A percentile compares a stretch with the other conserved stretches of the same genome.
Evolutionary conservation across 306 rosid species (phyloP).

Genomic region (Carpinus viminea): DNA sequence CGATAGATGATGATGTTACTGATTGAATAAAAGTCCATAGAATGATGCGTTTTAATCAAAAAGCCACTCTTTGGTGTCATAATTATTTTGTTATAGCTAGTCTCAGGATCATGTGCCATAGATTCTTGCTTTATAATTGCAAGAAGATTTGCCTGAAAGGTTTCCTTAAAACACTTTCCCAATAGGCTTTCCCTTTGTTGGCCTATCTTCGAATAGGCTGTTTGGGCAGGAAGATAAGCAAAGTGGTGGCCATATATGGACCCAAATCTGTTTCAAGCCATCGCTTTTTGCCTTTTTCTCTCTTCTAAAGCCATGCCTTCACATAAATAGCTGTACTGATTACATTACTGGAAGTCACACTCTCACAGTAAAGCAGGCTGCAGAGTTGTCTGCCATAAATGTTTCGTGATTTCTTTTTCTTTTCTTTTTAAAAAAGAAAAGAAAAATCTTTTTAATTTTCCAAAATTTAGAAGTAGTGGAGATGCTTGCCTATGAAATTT

Average conservation of each 20-base stretch:
- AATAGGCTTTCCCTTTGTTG: conserved; percentile 11
- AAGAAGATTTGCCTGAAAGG: not conserved
- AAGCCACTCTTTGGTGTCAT: not conserved
- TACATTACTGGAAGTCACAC: too few species aligned
- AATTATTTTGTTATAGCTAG: not conserved
- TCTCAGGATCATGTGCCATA: not conserved
- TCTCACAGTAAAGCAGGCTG: too few species aligned
- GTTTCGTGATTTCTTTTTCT: not conserved
- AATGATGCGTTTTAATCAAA: not conserved
- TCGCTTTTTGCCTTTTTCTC: too few species aligned
- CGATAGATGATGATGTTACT: not conserved
- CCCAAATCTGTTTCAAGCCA: not conserved
- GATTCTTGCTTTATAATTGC: not conserved
- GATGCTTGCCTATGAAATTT: conserved; percentile 15
- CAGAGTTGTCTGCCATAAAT: too few species aligned
- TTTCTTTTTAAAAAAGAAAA: conserved; percentile 8
- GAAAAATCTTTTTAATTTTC: not conserved
- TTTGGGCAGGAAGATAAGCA: conserved; percentile 16
- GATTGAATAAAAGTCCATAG: not conserved
- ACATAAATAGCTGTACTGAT: too few species aligned
- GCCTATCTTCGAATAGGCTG: conserved; percentile 10
- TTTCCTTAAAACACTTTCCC: not conserved
- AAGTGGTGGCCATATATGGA: conserved; percentile 20
- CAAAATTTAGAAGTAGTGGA: not conserved
- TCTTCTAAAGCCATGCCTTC: too few species aligned